Conservation (phyloP, 2,329 filamentous ascomycete genomes). For the Aspergillus niger region DNA sequence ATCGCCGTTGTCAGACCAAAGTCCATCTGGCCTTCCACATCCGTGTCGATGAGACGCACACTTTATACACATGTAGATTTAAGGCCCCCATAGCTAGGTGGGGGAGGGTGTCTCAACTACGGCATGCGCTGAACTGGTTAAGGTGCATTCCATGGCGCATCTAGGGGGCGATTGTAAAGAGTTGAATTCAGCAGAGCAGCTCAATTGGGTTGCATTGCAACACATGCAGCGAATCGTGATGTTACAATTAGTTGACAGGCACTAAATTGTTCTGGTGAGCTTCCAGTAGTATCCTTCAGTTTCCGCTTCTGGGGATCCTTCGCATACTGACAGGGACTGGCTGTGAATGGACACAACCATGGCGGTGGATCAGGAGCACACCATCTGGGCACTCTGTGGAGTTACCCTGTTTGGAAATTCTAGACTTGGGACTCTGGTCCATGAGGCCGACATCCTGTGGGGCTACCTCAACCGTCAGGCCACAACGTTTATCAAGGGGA, state of each 20-base stretch:
- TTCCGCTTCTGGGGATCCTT: background rate
- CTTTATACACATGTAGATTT: constrained; percentile 14
- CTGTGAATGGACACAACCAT: background rate
- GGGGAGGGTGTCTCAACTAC: constrained; percentile 11
- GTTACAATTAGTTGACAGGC: constrained; percentile 1
- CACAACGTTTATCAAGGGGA: constrained; percentile 6
- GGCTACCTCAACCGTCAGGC: background rate
- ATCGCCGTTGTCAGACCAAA: constrained; percentile 12
- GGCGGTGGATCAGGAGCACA: constrained; percentile 1
- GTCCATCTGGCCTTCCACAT: background rate
- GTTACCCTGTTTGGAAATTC: constrained; percentile 7
- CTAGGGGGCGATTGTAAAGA: background rate
- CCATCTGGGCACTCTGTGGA: background rate
- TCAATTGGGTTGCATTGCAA: constrained; percentile 11
- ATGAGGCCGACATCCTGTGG: background rate
- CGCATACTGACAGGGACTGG: background rate
- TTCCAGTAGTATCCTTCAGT: background rate
- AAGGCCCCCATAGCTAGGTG: background rate
- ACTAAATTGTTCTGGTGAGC: background rate
- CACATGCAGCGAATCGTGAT: constrained; percentile 1
- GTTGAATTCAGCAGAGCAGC: background rate
- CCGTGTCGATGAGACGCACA: constrained; percentile 1
- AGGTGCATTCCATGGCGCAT: constrained; percentile 9
- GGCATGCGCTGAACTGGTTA: constrained; percentile 11
- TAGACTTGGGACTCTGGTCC: constrained; percentile 3